phyloP scores from a whole-genome alignment of 257 asterid species.

The Solanum pimpinellifolium region DNA sequence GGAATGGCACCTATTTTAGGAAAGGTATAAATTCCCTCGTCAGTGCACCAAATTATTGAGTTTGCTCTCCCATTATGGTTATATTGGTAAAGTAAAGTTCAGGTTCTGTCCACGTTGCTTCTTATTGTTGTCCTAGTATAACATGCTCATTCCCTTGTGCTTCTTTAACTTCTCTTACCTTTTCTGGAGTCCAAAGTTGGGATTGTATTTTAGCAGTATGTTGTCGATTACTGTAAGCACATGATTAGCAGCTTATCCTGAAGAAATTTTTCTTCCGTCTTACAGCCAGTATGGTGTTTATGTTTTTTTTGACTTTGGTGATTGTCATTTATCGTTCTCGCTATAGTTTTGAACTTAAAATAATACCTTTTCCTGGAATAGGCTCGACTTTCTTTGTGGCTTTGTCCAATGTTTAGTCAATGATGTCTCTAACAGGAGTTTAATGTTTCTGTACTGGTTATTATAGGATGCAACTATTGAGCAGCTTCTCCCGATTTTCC shows the following conservation, averaged over 20 bases:
- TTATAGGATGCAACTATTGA: conserved; percentile 76
- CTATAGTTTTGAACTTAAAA: neutral
- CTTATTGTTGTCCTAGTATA: neutral
- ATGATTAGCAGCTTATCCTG: neutral
- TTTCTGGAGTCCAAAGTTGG: neutral
- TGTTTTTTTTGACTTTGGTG: neutral
- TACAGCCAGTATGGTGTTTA: neutral
- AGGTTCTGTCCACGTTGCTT: neutral
- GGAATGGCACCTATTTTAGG: conserved; percentile 35
- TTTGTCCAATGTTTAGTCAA: neutral
- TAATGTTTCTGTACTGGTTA: conserved; percentile 5
- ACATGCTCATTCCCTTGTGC: neutral
- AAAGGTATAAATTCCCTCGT: conserved; percentile 11
- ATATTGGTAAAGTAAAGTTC: neutral
- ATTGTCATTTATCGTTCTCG: neutral
- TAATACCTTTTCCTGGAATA: neutral
- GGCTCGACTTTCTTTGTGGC: neutral
- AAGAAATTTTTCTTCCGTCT: neutral
- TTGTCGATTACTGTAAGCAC: neutral
- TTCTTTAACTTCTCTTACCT: neutral
- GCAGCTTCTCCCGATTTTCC: conserved; percentile 87
- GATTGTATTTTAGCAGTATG: neutral
- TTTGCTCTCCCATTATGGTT: neutral
- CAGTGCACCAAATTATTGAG: neutral
- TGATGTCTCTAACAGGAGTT: neutral